Evolutionary conservation across 192 early-diverging fungal species (phyloP).

Genomic region (Anaeromyces robustus): DNA sequence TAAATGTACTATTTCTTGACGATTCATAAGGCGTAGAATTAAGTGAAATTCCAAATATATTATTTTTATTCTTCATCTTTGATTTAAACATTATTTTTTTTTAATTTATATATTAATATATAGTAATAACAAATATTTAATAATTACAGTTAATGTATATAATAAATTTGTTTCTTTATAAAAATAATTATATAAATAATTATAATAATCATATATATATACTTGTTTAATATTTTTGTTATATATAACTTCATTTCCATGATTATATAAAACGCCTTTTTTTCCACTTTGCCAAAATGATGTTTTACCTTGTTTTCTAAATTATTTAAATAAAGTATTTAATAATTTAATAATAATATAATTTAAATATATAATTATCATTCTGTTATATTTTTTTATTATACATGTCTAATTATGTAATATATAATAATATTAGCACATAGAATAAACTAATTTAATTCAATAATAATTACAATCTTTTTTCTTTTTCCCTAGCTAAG

Average conservation of each 20-base stretch:
- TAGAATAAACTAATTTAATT: no score
- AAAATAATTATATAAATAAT: no score
- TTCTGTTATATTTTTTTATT: no score
- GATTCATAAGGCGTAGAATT: neutral
- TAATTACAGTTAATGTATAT: no score
- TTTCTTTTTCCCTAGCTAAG: neutral
- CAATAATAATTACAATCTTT: neutral
- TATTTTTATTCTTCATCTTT: neutral
- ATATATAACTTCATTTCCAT: neutral
- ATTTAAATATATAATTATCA: no score
- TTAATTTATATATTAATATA: no score
- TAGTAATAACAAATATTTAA: no score
- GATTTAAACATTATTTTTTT: no score
- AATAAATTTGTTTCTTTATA: no score
- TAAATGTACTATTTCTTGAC: neutral
- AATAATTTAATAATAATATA: neutral
- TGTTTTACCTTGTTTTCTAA: neutral
- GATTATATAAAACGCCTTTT: neutral
- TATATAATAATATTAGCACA: no score
- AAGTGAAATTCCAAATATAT: neutral
- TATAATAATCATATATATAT: neutral
- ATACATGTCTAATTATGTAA: no score
- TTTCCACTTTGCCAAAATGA: neutral
- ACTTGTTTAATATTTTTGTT: neutral
- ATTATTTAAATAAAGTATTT: no score